Evolutionary conservation across 441 rosid species (phyloP).

Genomic region (Erysimum cheiri): DNA sequence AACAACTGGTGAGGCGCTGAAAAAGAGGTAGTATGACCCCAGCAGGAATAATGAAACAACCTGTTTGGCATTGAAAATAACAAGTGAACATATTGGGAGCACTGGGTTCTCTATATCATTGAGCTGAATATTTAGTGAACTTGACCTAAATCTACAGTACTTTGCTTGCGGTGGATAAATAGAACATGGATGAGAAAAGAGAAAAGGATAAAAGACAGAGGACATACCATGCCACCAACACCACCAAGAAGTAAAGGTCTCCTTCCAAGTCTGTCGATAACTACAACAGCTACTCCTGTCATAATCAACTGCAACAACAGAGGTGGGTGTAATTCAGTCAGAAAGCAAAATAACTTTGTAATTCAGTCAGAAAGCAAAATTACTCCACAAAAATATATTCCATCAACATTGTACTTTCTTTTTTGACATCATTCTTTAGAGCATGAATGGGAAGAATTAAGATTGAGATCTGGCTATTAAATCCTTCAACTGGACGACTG

Average conservation of each 20-base stretch:
- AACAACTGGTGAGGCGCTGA: constrained; percentile 50
- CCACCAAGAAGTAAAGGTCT: constrained; percentile 93
- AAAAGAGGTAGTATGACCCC: constrained; percentile 93
- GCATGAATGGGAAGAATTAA: not conserved
- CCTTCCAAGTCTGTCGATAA: constrained; percentile 93
- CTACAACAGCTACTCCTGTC: constrained; percentile 92
- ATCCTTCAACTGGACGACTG: constrained; percentile 2
- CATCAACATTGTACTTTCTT: not conserved
- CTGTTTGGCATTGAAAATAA: constrained; percentile 50
- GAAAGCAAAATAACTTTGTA: constrained; percentile 10
- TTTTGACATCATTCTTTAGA: not conserved
- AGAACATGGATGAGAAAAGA: constrained; percentile 3
- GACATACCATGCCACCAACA: constrained; percentile 88
- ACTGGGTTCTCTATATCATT: constrained; percentile 1
- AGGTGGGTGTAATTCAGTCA: constrained; percentile 10
- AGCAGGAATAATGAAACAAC: constrained; percentile 81
- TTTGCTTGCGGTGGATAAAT: not conserved
- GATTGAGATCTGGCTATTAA: not conserved
- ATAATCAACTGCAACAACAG: constrained; percentile 67
- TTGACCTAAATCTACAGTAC: constrained; percentile 9
- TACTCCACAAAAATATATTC: not conserved
- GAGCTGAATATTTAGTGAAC: not conserved
- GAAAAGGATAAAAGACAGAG: constrained; percentile 26
- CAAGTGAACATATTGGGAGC: constrained; percentile 5
- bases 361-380: constrained; percentile 3